Base-by-base conservation (phyloP, 306 rosid genomes). In the Spatholobus suberectus region DNA sequence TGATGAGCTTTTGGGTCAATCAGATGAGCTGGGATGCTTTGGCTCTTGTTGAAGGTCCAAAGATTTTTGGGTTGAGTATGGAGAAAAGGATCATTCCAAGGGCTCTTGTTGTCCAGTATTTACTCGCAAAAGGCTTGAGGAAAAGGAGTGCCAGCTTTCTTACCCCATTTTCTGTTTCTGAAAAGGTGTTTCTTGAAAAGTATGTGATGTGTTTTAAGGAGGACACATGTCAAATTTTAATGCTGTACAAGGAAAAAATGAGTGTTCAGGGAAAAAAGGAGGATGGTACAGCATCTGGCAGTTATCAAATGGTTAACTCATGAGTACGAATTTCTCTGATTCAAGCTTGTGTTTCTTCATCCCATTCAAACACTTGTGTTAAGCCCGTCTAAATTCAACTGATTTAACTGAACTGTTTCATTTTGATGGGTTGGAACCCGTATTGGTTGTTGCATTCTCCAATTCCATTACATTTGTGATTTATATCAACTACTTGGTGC, bases 11-110 rank as follows among this genome's bases (percentile, higher is more conserved):
- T 37, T 37, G 41, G 41, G 41, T 37, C 41, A 37, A 37, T 37
- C 41, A 37, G 41, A 2, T 37, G 41, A 5, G 41, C 8, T 34
- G 52, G 67, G 52, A 52, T 55, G 67, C 68, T 34, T 1, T 52
- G 35, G 68, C 51, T 23, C n/a, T 76, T 61, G 59, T 23, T 21
- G 26, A 74, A 10, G 8, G 7, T 8, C 80, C 90, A 2, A 0
- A 0, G 1, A 0, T 81, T 12, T 3, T 89, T 6, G 12, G 14
- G 7, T 11, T 55, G 3, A 90, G 92, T 81, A 69, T 88, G 79
- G 86, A 88, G 85, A 84, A 52, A 78, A 85, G 88, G 70, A 52
- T 88, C 57, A 46, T 84, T 44, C 96, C 90, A 0, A 84, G 94
- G 85, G 77, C 79, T 65, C 71, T 40, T 0, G 85, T 85, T 6